Conservation (phyloP, 331 rosid genomes). For the Cucumis variabilis region DNA sequence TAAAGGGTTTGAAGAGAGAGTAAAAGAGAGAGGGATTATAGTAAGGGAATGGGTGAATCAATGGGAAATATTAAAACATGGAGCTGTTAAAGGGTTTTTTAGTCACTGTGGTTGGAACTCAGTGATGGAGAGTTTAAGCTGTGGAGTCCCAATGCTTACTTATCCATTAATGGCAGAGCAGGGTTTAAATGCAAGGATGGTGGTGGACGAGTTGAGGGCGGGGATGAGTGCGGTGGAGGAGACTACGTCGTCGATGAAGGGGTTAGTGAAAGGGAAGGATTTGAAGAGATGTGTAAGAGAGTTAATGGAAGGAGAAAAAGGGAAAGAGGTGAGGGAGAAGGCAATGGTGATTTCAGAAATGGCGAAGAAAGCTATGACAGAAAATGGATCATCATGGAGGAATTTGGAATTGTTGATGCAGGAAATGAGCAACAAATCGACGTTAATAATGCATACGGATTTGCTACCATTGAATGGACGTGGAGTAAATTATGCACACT, state of each 20-base stretch:
- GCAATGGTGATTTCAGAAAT: conserved; percentile 42
- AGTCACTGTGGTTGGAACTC: conserved; percentile 77
- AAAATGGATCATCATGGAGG: conserved; percentile 54
- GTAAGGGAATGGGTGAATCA: conserved; percentile 71
- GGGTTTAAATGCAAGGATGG: conserved; percentile 51
- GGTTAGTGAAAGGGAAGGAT: conserved; percentile 50
- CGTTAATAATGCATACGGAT: not conserved
- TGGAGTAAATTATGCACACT: not conserved
- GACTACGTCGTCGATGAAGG: conserved; percentile 37
- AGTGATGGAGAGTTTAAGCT: conserved; percentile 53
- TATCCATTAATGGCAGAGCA: conserved; percentile 70
- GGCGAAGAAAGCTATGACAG: conserved; percentile 45
- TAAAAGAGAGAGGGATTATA: conserved; percentile 51
- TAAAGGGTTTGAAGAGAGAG: conserved; percentile 50
- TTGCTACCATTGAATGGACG: not conserved
- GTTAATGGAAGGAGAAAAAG: conserved; percentile 60
- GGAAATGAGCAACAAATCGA: conserved; percentile 26
- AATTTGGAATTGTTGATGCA: conserved; percentile 35
- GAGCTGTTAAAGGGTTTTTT: conserved; percentile 51
- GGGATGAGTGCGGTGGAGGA: conserved; percentile 35
- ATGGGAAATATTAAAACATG: conserved; percentile 44
- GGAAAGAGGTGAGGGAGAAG: conserved; percentile 43
- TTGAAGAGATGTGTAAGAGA: conserved; percentile 48
- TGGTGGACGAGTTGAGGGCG: conserved; percentile 51
- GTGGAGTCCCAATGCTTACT: conserved; percentile 56